Conservation (phyloP, 495 filamentous ascomycete genomes). For the Pyrenula massariospora region DNA sequence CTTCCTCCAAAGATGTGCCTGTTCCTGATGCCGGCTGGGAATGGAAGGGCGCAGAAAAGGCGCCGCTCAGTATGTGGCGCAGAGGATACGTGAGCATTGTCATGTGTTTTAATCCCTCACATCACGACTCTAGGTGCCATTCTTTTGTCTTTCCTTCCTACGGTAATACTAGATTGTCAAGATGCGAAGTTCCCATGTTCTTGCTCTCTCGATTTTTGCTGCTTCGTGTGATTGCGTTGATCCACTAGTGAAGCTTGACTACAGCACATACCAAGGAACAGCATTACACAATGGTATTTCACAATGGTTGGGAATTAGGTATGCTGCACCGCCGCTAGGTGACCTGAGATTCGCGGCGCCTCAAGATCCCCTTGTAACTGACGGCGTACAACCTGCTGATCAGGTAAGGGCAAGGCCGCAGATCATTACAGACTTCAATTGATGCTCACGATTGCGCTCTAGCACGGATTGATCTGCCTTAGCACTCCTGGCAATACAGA, state of each 20-base stretch:
- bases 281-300: constrained; percentile 32
- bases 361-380: constrained; percentile 31
- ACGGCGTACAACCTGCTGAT: constrained; percentile 30
- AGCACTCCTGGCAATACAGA: constrained; percentile 25
- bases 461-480: constrained; percentile 42
- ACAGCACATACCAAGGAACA: constrained; percentile 27
- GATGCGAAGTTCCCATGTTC: neutral
- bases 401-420: constrained; percentile 29
- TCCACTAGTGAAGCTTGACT: constrained; percentile 28
- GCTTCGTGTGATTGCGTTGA: constrained; percentile 10
- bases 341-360: constrained; percentile 48
- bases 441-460: too few relatives aligned
- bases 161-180: neutral
- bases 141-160: neutral
- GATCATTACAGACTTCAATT: too few relatives aligned
- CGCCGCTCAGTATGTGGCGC: too few relatives aligned
- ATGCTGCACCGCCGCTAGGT: constrained; percentile 46
- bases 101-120: neutral
- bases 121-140: neutral
- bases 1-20: neutral
- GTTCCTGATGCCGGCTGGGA: neutral
- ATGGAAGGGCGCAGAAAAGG: neutral
- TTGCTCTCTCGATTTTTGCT: constrained; percentile 10
- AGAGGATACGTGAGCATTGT: neutral
- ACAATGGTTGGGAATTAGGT: constrained; percentile 57